A percentile compares a stretch with the other conserved stretches of the same genome.
Conservation (phyloP, 176 grass and related monocot species). For the Oryza coarctata region DNA sequence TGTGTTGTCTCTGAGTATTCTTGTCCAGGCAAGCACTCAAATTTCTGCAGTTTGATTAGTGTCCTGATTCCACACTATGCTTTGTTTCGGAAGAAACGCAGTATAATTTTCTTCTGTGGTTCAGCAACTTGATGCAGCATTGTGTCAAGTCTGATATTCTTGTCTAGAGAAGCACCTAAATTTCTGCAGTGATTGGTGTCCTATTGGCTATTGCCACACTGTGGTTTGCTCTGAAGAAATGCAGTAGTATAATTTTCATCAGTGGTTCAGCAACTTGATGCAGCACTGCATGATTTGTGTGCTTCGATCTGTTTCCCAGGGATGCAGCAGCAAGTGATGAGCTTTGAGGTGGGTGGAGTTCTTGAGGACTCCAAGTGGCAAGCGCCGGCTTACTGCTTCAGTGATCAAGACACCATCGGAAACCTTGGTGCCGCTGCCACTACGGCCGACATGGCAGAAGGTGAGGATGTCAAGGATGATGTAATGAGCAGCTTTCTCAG, state of each 20-base stretch:
- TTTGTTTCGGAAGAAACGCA: neutral
- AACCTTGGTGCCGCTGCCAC: neutral
- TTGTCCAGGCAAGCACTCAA: too few species aligned
- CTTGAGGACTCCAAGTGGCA: conserved; percentile 67
- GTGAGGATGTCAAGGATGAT: neutral
- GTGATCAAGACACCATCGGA: neutral
- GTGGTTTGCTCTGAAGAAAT: neutral
- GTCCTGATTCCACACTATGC: neutral
- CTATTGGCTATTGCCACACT: neutral
- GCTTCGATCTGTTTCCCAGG: conserved; percentile 2
- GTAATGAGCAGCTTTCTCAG: conserved; percentile 23
- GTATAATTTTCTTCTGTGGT: neutral
- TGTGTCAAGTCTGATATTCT: neutral
- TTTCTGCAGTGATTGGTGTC: neutral
- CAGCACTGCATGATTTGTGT: neutral
- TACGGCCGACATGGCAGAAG: too few species aligned
- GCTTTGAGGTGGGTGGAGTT: conserved; percentile 49
- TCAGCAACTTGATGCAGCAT: neutral
- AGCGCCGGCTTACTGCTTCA: conserved; percentile 50
- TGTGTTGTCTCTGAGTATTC: too few species aligned
- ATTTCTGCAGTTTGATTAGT: neutral
- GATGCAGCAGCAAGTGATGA: conserved; percentile 58
- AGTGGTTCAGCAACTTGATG: neutral
- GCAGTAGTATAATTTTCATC: neutral
- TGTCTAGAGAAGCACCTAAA: neutral